A percentile compares a stretch with the other conserved stretches of the same genome.
Conservation (phyloP, 2,329 filamentous ascomycete genomes). For the Diaporthe sp. region DNA sequence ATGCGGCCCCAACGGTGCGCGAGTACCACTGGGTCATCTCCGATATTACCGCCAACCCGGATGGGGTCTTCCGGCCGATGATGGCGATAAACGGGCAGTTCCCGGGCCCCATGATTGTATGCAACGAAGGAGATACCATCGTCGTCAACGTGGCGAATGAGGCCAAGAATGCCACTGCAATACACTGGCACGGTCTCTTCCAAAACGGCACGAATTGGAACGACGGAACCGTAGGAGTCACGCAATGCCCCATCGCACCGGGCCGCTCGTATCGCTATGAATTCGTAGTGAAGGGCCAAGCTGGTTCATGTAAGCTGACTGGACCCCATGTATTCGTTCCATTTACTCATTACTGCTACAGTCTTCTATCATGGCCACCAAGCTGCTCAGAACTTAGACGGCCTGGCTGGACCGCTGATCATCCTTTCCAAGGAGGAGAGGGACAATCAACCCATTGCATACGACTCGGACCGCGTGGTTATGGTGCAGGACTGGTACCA, state of each 20-base stretch:
- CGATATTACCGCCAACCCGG: slow-evolving; percentile 71
- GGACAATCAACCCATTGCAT: slow-evolving; percentile 63
- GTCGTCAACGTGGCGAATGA: slow-evolving; percentile 78
- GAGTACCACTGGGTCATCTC: slow-evolving; percentile 73
- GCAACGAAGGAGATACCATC: slow-evolving; percentile 80
- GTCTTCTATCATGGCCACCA: slow-evolving; percentile 65
- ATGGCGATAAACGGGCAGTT: slow-evolving; percentile 82
- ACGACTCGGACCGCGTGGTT: slow-evolving; percentile 71
- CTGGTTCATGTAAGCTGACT: slow-evolving; percentile 53
- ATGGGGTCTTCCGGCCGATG: slow-evolving; percentile 70
- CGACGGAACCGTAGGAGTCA: slow-evolving; percentile 74
- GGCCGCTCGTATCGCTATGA: slow-evolving; percentile 69
- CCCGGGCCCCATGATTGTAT: slow-evolving; percentile 79
- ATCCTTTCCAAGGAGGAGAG: slow-evolving; percentile 70
- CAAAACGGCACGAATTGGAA: slow-evolving; percentile 81
- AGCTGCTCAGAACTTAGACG: slow-evolving; percentile 74
- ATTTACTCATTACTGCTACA: slow-evolving; percentile 32
- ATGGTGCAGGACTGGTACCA: slow-evolving; percentile 80
- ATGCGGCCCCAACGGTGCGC: slow-evolving; percentile 62
- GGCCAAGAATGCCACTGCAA: slow-evolving; percentile 73
- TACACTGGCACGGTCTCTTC: slow-evolving; percentile 85
- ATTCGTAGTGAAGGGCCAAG: slow-evolving; percentile 45
- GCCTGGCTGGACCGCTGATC: slow-evolving; percentile 75
- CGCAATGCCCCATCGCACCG: slow-evolving; percentile 72
- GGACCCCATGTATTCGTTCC: not conserved